A percentile compares a stretch with the other conserved stretches of the same genome.
Evolutionary conservation across 2,329 filamentous ascomycete species (phyloP).

Genomic region (Zarea fungicola): DNA sequence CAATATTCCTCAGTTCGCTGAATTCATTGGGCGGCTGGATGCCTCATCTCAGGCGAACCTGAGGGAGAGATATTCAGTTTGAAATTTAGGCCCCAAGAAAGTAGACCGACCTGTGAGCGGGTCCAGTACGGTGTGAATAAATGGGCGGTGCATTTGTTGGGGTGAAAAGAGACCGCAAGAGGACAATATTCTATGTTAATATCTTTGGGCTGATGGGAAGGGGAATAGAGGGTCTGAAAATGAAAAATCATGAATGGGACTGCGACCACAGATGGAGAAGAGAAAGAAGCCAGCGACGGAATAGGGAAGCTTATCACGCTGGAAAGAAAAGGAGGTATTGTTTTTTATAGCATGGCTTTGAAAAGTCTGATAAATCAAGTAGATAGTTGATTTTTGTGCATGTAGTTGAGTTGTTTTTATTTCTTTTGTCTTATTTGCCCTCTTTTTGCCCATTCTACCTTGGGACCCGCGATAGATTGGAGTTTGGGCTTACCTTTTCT

Average conservation of each 20-base stretch:
- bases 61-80: slow-evolving; percentile 43
- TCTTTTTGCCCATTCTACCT: too few relatives aligned
- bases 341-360: slow-evolving; percentile 10
- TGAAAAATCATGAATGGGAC: slow-evolving; percentile 2
- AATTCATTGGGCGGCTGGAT: slow-evolving; percentile 48
- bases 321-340: not conserved
- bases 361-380: slow-evolving; percentile 3
- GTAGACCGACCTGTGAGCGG: not conserved
- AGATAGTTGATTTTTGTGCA: slow-evolving; percentile 10
- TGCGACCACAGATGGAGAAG: slow-evolving; percentile 8
- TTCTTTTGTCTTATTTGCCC: not conserved
- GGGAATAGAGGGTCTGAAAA: not conserved
- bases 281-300: not conserved
- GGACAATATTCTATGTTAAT: slow-evolving; percentile 1
- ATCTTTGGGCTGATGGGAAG: slow-evolving; percentile 8
- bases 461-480: too few relatives aligned
- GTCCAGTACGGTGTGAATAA: not conserved
- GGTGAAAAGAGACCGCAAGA: slow-evolving; percentile 14
- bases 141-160: not conserved
- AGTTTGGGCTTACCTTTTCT: too few relatives aligned
- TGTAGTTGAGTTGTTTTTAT: not conserved
- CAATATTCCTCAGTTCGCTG: slow-evolving; percentile 54
- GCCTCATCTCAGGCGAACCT: slow-evolving; percentile 46
- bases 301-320: slow-evolving; percentile 7
- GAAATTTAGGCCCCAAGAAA: slow-evolving; percentile 8